Conservation (phyloP, 306 rosid genomes). For the Trifolium fragiferum region DNA sequence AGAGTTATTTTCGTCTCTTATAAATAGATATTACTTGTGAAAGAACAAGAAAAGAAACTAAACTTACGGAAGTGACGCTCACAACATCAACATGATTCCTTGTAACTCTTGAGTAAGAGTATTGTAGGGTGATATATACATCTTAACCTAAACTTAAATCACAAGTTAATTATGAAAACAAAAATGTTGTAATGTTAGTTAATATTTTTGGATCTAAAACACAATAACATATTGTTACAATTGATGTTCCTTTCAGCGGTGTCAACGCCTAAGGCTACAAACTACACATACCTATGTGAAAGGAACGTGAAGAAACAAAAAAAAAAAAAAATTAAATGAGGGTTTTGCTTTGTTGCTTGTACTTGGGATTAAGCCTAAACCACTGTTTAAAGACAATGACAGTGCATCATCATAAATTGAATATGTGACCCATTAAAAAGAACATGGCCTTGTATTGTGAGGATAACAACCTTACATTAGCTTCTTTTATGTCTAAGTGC, state of each 20-base stretch:
- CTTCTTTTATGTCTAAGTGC: conserved; percentile 20
- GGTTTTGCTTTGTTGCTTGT: conserved; percentile 19
- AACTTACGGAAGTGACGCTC: no score
- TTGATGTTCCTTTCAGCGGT: conserved; percentile 17
- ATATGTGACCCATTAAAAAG: conserved; percentile 39
- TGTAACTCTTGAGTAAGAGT: no score
- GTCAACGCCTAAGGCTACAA: conserved; percentile 28
- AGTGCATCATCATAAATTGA: conserved; percentile 38
- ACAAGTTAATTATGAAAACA: not conserved
- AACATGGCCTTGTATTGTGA: conserved; percentile 39
- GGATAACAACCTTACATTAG: conserved; percentile 35
- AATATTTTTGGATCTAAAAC: conserved; percentile 1
- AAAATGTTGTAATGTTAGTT: not conserved
- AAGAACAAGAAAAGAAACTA: no score
- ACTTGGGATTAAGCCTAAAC: conserved; percentile 4
- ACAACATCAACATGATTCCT: no score
- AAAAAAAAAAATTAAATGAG: conserved; percentile 5
- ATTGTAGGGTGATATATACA: no score
- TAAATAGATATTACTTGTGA: no score
- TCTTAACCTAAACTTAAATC: no score
- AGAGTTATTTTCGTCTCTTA: no score
- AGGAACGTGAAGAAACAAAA: conserved; percentile 7
- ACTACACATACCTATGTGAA: conserved; percentile 22
- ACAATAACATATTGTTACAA: not conserved
- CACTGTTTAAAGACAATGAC: conserved; percentile 39